Conservation (phyloP, 306 rosid genomes). For the Ziziphus jujuba region DNA sequence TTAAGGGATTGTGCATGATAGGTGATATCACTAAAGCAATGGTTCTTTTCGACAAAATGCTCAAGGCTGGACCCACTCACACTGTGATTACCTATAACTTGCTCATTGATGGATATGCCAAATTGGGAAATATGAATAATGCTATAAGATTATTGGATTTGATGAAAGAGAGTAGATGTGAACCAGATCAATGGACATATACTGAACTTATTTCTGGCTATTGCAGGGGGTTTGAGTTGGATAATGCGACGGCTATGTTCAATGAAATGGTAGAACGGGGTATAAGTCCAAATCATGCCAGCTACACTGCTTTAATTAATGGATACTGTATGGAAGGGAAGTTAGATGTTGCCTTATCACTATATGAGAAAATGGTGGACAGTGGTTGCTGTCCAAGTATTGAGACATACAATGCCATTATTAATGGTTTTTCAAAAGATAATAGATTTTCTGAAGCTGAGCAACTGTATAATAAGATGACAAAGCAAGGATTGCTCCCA, state of each 20-base stretch:
- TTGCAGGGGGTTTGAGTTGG: constrained; percentile 28
- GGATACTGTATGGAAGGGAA: constrained; percentile 33
- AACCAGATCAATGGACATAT: constrained; percentile 43
- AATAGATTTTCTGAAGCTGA: constrained; percentile 31
- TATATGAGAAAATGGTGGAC: constrained; percentile 37
- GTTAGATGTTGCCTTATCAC: constrained; percentile 32
- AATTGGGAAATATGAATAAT: constrained; percentile 32
- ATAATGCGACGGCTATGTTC: constrained; percentile 24
- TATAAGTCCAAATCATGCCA: constrained; percentile 33
- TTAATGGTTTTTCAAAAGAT: constrained; percentile 37
- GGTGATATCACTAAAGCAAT: constrained; percentile 37
- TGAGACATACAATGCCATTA: constrained; percentile 43
- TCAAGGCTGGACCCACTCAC: constrained; percentile 35
- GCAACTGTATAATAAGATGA: constrained; percentile 27
- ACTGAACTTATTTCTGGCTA: constrained; percentile 39
- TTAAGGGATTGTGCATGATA: constrained; percentile 34
- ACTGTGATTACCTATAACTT: constrained; percentile 40
- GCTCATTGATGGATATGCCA: constrained; percentile 29
- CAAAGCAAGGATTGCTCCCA: constrained; percentile 32
- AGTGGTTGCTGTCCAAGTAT: constrained; percentile 31
- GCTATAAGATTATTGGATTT: constrained; percentile 36
- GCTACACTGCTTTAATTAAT: constrained; percentile 40
- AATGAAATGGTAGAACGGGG: constrained; percentile 40
- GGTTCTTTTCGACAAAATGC: constrained; percentile 42
- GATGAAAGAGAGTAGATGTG: constrained; percentile 42